A percentile compares a stretch with the other conserved stretches of the same genome.
Evolutionary conservation across 495 filamentous ascomycete genomes (phyloP).

Genomic region (Annulohypoxylon moriforme): DNA sequence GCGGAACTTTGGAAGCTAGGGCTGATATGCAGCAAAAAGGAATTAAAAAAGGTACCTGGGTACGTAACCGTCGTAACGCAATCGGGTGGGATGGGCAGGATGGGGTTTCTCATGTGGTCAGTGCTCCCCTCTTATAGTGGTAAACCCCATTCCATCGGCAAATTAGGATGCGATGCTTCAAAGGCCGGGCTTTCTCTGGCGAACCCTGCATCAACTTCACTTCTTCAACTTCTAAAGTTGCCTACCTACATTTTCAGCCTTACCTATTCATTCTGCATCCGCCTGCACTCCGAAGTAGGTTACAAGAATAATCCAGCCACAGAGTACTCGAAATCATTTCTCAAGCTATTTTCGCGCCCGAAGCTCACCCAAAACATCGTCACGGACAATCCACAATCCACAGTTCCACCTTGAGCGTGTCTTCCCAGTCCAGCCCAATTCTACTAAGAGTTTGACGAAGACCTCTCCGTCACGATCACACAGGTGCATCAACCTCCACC

Average conservation of each 20-base stretch:
- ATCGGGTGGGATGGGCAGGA: constrained; percentile 1
- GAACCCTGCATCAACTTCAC: constrained; percentile 17
- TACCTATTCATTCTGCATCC: neutral
- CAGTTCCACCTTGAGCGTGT: neutral
- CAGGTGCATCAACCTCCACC: neutral
- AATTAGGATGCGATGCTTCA: constrained; percentile 35
- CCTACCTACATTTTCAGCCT: constrained; percentile 8
- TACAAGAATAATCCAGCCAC: neutral
- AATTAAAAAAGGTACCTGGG: neutral
- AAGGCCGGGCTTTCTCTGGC: constrained; percentile 1
- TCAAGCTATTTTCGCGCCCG: neutral
- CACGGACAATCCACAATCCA: neutral
- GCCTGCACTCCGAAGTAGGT: neutral
- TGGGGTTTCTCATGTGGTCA: constrained; percentile 27
- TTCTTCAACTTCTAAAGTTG: constrained; percentile 14
- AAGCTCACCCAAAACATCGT: neutral
- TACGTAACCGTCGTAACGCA: constrained; percentile 14
- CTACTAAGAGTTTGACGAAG: neutral
- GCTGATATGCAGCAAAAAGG: constrained; percentile 1
- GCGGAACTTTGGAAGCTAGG: constrained; percentile 1
- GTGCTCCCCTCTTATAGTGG: constrained; percentile 18
- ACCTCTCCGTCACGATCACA: constrained; percentile 1
- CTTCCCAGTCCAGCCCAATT: neutral
- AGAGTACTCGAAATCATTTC: neutral
- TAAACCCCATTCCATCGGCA: constrained; percentile 30